Base-by-base conservation (phyloP, 2,329 filamentous ascomycete genomes). In the Cladophialophora psammophila region DNA sequence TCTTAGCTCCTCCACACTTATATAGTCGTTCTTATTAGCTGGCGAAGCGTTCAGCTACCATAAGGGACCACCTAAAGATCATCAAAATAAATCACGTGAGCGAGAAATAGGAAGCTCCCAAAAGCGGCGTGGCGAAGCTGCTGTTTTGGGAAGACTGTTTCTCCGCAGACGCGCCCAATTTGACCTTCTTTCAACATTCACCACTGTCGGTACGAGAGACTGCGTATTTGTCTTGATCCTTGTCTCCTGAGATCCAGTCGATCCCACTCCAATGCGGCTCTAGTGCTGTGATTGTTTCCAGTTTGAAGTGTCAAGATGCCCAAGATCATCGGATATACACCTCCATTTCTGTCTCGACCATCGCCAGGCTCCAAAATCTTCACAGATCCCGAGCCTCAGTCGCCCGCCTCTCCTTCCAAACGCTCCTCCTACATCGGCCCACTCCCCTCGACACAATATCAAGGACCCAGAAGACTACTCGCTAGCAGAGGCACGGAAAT, bases 401-500 rank as follows among this genome's bases (percentile, higher is more conserved):
- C 78, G 20, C 70, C 78, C 40, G 76, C 77, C 50, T 79, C 79
- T 72, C 78, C 64, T 71, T 74, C 54, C 2, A 74, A 74, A 64
- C 65, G 67, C 15, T 68, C 77, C 13, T 76, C 80, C 13, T 81
- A 81, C 64, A 72, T 65, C 13, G 57, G 63, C 18, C 8, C 60
- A 13, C 59, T 60, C 69, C 71, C 75, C 54, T 72, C 71, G 59
- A 68, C 70, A 68, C 72, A 72, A 69, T 76, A 76, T 35, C 69
- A 71, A n/a, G 79, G 83, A 2, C 80, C 86, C 1, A 79, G 76
- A 20, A 82, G 81, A 70, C 93, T 89, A 0, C 90, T 98, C 74
- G 94, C 93, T 9, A 88, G 87, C 58, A 86, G 94, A 66, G 93
- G 91, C 15, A 93, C 91, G 0, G 94, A 99, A 75, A 83, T 98